Evolutionary conservation across 768 basidiomycete species (phyloP).

Genomic region (Saitozyma podzolica): DNA sequence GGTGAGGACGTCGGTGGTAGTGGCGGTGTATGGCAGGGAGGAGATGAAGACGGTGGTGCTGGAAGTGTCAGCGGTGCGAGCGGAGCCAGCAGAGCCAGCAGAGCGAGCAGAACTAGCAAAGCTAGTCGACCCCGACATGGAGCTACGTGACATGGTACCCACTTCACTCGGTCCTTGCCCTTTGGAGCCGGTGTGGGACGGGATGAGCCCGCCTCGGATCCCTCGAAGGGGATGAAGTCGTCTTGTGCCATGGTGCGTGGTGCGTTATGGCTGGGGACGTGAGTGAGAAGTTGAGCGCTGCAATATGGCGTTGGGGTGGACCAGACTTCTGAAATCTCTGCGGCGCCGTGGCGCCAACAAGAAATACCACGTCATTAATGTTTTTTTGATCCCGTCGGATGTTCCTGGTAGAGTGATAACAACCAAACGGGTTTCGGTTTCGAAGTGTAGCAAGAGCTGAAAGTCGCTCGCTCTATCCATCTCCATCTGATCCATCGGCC

Average conservation of each 20-base stretch:
- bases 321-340: no score
- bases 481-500: background rate
- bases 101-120: background rate
- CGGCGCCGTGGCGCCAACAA: background rate
- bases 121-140: background rate
- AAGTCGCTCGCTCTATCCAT: background rate
- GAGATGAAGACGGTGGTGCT: constrained; percentile 84
- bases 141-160: constrained; percentile 6
- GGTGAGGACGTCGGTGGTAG: constrained; percentile 84
- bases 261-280: background rate
- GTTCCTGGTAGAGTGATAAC: no score
- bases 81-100: background rate
- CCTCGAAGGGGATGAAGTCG: constrained; percentile 22
- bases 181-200: constrained; percentile 14
- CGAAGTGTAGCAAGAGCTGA: no score
- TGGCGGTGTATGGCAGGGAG: constrained; percentile 85
- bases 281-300: background rate
- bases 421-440: no score
- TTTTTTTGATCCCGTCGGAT: no score
- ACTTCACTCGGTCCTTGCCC: constrained; percentile 42
- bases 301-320: no score
- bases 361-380: background rate
- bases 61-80: background rate
- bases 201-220: background rate
- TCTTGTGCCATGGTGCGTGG: constrained; percentile 17